A percentile compares a stretch with the other conserved stretches of the same genome.
Evolutionary conservation across 805 yeast genomes (phyloP).

Genomic region (Zygosaccharomyces pseudorouxii): DNA sequence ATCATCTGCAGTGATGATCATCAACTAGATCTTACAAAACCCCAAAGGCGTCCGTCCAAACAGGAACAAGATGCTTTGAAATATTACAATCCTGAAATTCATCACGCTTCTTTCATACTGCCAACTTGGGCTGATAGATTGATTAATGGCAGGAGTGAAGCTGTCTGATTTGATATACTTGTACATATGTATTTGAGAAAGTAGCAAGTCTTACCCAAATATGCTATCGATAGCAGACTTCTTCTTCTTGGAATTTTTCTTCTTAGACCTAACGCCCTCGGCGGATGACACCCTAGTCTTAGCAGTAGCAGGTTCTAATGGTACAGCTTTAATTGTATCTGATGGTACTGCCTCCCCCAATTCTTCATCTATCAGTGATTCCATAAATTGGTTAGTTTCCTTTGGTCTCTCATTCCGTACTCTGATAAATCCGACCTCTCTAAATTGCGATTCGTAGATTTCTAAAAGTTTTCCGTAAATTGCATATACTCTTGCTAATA

Average conservation of each 20-base stretch:
- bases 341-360: conserved; percentile 29
- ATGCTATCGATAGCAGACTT: conserved; percentile 68
- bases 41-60: conserved; percentile 46
- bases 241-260: conserved; percentile 41
- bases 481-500: conserved; percentile 43
- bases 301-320: not conserved
- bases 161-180: conserved; percentile 2
- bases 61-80: conserved; percentile 48
- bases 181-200: conserved; percentile 17
- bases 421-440: conserved; percentile 17
- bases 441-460: conserved; percentile 18
- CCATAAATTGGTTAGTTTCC: not conserved
- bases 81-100: conserved; percentile 66
- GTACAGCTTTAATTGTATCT: conserved; percentile 16
- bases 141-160: conserved; percentile 13
- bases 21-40: conserved; percentile 42
- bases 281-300: not conserved
- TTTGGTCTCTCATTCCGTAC: not conserved
- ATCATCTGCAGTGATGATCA: conserved; percentile 63
- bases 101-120: conserved; percentile 65
- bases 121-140: conserved; percentile 70
- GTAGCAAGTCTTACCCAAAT: conserved; percentile 44
- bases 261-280: conserved; percentile 11
- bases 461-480: conserved; percentile 19
- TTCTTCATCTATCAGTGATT: conserved; percentile 28